These are phyloP conservation scores for Rhodotorula sp. DNA, from an alignment of 1,284 basidiomycete species.

Conservation along the genomic window DNA sequence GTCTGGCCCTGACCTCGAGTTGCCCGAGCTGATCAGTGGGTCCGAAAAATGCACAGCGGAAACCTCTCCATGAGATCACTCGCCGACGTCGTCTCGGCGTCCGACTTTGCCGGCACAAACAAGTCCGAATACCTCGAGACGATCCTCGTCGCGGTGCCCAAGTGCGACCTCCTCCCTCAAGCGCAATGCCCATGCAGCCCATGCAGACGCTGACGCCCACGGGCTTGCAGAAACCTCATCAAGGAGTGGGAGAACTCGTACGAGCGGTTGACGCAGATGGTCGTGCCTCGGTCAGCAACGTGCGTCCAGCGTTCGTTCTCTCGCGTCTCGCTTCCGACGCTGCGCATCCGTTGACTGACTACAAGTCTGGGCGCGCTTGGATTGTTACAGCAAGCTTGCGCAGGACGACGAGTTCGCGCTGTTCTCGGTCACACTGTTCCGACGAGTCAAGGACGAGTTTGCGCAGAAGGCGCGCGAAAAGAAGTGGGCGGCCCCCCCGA, in stretches of 20 bases:
- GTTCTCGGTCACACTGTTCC: conserved; percentile 86
- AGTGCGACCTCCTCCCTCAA: conserved; percentile 56
- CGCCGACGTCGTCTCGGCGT: conserved; percentile 77
- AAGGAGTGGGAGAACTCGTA: conserved; percentile 91
- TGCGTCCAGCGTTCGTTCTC: conserved; percentile 50
- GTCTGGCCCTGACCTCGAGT: too few species aligned
- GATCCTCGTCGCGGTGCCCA: conserved; percentile 88
- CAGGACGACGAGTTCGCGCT: conserved; percentile 87
- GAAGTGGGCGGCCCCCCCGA: conserved; percentile 59
- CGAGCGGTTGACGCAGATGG: conserved; percentile 82
- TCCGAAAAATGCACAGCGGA: too few species aligned
- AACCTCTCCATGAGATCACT: conserved; percentile 88
- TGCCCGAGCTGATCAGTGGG: too few species aligned
- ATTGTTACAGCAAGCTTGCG: conserved; percentile 59
- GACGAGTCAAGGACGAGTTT: conserved; percentile 87
- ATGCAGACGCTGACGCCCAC: too few species aligned
- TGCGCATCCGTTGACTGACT: too few species aligned
- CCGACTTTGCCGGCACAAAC: conserved; percentile 67
- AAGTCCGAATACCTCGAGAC: conserved; percentile 94
- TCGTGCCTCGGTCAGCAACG: conserved; percentile 92
- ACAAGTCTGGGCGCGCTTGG: too few species aligned
- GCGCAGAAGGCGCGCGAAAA: conserved; percentile 91
- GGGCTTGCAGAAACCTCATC: conserved; percentile 60
- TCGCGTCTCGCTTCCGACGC: not conserved
- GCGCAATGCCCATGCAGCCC: too few species aligned